Base-by-base conservation (phyloP, 2,329 filamentous ascomycete genomes). In the Orbilia ellipsospora region DNA sequence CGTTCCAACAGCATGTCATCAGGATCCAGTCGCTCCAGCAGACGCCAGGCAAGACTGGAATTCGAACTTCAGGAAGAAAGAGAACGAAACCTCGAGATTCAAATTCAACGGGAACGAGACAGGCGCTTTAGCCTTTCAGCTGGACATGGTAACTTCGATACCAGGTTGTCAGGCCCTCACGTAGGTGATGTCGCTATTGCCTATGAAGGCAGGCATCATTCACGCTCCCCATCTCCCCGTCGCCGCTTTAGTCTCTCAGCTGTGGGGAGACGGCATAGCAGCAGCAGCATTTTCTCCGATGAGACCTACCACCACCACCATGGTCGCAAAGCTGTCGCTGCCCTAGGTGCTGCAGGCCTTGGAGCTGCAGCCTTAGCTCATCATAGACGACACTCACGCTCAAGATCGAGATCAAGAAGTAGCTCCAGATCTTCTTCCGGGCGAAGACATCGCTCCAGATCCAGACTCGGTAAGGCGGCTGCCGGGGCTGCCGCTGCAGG, bases 61-160 rank as follows among this genome's bases (percentile, higher is more conserved):
- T 52, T 40, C 5, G 64, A 75, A 55, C 51, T 75, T n/a, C 72
- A 54, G 45, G 73, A 77, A 20, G 73, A 77, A 31, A 59, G 73
- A 20, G 67, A 77, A 26, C 73, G 65, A 23, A 72, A 77, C 26
- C 73, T 77, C 45, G 60, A 77, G 40, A 72, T 77, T 31, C 50
- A 77, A 31, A 77, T 70, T 16, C 66, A 77, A 36, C 54, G 67
- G 50, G 72, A 75, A 26, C 59, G 72, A n/a, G 54, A 75, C 13
- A 75, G 72, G 40, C 72, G 72, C 16, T 75, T 75, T 44, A 75
- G 72, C 54, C 72, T 75, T n/a, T 69, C 64, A 4, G 72, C 72
- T 60, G 72, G 72, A 40, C 50, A 51, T 42, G 65, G 66, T 42
- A 51, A 16, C 16, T 77, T 72, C 18, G 67, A 77, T 40, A 66